Conservation (phyloP, 2,329 filamentous ascomycete species). For the Verticillium nonalfalfae region DNA sequence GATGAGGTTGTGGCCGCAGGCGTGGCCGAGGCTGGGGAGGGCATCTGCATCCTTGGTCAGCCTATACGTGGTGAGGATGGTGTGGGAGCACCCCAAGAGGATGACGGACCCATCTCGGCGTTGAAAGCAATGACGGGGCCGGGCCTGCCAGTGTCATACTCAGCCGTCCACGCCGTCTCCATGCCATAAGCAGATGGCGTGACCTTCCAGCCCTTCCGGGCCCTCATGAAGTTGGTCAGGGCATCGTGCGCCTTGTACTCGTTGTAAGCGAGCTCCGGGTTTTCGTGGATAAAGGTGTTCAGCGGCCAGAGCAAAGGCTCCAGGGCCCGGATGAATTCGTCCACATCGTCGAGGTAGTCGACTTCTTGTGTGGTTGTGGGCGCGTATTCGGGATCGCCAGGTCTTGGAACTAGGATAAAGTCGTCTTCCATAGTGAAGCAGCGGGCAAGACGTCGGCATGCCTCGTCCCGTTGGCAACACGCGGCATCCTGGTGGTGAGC, state of each 20-base stretch:
- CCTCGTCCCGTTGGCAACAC: no score
- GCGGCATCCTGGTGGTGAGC: no score
- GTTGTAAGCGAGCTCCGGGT: slow-evolving; percentile 35
- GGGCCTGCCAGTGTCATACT: slow-evolving; percentile 30
- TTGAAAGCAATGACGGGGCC: slow-evolving; percentile 41
- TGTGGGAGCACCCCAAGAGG: slow-evolving; percentile 21
- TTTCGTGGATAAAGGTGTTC: slow-evolving; percentile 25
- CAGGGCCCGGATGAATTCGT: background rate
- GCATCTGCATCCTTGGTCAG: slow-evolving; percentile 34
- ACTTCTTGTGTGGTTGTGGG: background rate
- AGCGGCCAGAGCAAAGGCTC: slow-evolving; percentile 7
- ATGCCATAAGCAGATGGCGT: slow-evolving; percentile 31
- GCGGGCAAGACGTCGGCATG: background rate
- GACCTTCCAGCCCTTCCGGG: slow-evolving; percentile 30
- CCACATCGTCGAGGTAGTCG: slow-evolving; percentile 2
- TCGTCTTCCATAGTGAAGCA: slow-evolving; percentile 4
- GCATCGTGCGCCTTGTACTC: slow-evolving; percentile 35
- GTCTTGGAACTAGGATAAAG: slow-evolving; percentile 4
- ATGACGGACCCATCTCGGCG: slow-evolving; percentile 39
- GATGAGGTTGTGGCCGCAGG: slow-evolving; percentile 33
- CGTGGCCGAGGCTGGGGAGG: slow-evolving; percentile 26
- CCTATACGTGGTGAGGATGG: slow-evolving; percentile 34
- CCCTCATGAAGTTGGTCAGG: slow-evolving; percentile 28
- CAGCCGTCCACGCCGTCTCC: slow-evolving; percentile 34
- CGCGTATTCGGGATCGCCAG: background rate